Percentiles rank a stretch among this genome's conserved stretches.
Evolutionary conservation across 2,329 filamentous ascomycete genomes (phyloP).

Genomic region (Arthrocladium fulminans): DNA sequence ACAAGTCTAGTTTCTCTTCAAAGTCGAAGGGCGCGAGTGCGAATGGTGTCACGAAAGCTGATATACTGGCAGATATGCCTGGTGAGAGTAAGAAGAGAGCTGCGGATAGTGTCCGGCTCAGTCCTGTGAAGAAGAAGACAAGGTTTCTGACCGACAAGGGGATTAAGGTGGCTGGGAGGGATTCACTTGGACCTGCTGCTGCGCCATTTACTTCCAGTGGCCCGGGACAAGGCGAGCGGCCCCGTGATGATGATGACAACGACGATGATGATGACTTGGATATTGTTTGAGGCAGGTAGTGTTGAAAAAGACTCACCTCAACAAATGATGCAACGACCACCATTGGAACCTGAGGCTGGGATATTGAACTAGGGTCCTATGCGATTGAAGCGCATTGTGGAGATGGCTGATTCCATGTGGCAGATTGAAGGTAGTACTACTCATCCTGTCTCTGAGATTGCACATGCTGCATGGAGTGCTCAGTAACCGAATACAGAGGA

Average conservation of each 20-base stretch:
- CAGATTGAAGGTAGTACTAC: too few relatives aligned
- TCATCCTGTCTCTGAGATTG: too few relatives aligned
- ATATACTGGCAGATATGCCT: conserved; percentile 9
- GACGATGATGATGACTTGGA: conserved; percentile 45
- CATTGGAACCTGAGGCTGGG: too few relatives aligned
- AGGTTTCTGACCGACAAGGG: conserved; percentile 71
- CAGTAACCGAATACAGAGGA: too few relatives aligned
- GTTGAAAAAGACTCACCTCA: too few relatives aligned
- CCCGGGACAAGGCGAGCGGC: conserved; percentile 29
- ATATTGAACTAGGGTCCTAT: too few relatives aligned
- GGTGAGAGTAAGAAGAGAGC: conserved; percentile 20
- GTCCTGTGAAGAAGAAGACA: conserved; percentile 41
- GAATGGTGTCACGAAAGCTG: background rate
- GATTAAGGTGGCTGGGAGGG: conserved; percentile 66
- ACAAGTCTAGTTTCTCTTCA: background rate
- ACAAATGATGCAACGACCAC: too few relatives aligned
- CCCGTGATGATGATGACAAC: conserved; percentile 40
- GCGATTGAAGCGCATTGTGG: too few relatives aligned
- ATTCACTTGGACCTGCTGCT: conserved; percentile 48
- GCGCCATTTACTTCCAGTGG: background rate
- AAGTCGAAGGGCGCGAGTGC: background rate
- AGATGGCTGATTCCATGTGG: too few relatives aligned
- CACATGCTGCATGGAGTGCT: too few relatives aligned
- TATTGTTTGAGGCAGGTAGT: conserved; percentile 33
- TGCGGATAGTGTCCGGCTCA: conserved; percentile 33